Base-by-base conservation (phyloP, 2,329 filamentous ascomycete species). In the Cladosporium phlei region DNA sequence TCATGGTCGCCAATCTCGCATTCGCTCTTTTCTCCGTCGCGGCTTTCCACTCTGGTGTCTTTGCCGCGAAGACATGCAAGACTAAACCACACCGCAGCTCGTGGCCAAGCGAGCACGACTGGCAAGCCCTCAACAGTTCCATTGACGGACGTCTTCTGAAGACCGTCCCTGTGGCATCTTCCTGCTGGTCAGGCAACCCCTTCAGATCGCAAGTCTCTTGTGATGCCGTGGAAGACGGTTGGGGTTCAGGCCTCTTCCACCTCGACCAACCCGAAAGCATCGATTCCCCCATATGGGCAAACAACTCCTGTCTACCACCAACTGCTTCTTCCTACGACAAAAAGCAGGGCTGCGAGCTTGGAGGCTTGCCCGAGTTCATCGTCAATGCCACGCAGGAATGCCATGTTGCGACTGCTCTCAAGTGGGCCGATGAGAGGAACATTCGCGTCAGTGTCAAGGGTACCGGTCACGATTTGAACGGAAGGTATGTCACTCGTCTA, bases 291-390 rank as follows among this genome's bases (percentile, higher is more conserved):
- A 50, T 66, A 6, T 66, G 54, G 33, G 55, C 60, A 0, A 66
- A 67, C 43, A 61, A 65, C 16, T 62, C 65, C 0, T 67, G 66
- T 17, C 6, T 68, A 1, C 64, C 66, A 0, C 56, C 57, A 2
- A 50, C 45, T 5, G 51, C 42, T 0, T 25, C 47, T 5, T 64
- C 60, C 1, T 66, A 62, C 21, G 49, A 37, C 4, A 43, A 54
- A 8, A 52, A 39, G 0, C 46, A 47, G 9, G 62, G 60, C 0
- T 69, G 66, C 40, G 51, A 33, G 11, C 49, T 63, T 4, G 59
- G 63, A 2, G 63, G 55, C 0, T 50, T 64, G 19, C 62, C 64
- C 2, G 49, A 50, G 12, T 68, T 66, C 38, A 56, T 68, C 19
- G 57, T 66, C 9, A 62, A 63, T 25, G 65, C 63, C 4, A 63